A percentile compares a stretch with the other conserved stretches of the same genome.
These are phyloP conservation scores for Carex pumila DNA, from an alignment of 176 grass and related monocot species.

Conservation along the genomic window DNA sequence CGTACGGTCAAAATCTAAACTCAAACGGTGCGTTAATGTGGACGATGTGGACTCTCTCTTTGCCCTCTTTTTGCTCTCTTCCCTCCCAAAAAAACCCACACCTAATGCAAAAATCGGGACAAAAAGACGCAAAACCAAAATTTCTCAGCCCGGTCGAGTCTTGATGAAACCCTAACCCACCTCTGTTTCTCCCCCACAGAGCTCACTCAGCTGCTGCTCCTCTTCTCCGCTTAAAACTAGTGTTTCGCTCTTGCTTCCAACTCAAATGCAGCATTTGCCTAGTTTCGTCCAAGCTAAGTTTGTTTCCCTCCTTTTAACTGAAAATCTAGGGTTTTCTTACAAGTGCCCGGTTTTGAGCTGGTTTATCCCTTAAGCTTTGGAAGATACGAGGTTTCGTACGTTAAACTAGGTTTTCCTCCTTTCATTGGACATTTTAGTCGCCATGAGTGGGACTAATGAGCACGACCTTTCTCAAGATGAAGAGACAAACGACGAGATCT, in stretches of 20 bases:
- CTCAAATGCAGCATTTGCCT: not conserved
- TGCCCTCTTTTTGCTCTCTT: not conserved
- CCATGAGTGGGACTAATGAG: constrained; percentile 29
- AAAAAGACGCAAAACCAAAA: not conserved
- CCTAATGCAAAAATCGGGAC: not conserved
- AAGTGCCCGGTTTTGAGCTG: constrained; percentile 12
- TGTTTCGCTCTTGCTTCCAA: not conserved
- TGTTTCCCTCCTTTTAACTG: not conserved
- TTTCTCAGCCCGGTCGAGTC: not conserved
- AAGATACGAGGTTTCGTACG: not conserved
- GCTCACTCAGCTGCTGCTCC: not conserved
- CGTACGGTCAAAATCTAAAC: too few relatives aligned
- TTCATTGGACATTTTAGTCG: not conserved
- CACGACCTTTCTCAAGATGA: constrained; percentile 23
- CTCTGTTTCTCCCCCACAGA: not conserved
- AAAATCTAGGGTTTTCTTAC: constrained; percentile 12
- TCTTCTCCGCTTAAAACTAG: not conserved
- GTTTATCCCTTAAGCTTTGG: not conserved
- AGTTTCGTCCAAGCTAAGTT: constrained; percentile 15
- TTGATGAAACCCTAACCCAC: not conserved
- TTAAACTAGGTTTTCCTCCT: not conserved
- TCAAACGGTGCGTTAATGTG: too few relatives aligned
- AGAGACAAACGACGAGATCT: constrained; percentile 30
- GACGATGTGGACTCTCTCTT: not conserved
- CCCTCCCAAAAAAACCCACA: constrained; percentile 21